Conservation (phyloP, 2,329 filamentous ascomycete species). For the Colletotrichum sp. region DNA sequence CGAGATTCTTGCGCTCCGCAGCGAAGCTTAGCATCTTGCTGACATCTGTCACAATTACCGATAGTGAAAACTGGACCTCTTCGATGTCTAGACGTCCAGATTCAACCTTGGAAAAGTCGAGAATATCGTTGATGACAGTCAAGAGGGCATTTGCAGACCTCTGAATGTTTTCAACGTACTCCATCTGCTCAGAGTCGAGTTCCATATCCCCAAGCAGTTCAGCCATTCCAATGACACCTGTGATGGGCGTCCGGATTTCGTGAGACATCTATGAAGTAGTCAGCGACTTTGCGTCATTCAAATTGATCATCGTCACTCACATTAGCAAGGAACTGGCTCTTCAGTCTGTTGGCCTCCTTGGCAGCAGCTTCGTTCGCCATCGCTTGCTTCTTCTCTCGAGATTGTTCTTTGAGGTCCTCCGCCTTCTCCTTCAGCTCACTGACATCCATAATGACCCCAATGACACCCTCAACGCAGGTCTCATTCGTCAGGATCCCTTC, state of each 20-base stretch:
- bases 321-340: conserved; percentile 80
- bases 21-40: conserved; percentile 89
- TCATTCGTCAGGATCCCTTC: conserved; percentile 52
- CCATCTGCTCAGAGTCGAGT: conserved; percentile 72
- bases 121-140: conserved; percentile 89
- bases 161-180: conserved; percentile 80
- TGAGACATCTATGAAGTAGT: conserved; percentile 67
- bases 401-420: conserved; percentile 65
- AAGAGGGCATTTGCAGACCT: conserved; percentile 81
- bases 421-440: conserved; percentile 74
- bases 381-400: conserved; percentile 72
- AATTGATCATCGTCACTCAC: conserved; percentile 27
- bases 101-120: conserved; percentile 89
- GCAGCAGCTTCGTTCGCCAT: conserved; percentile 79
- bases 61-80: conserved; percentile 80
- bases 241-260: conserved; percentile 79
- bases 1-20: conserved; percentile 79
- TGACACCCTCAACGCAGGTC: conserved; percentile 70
- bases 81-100: conserved; percentile 79
- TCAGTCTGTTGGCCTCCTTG: conserved; percentile 80
- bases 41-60: conserved; percentile 77
- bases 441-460: conserved; percentile 81
- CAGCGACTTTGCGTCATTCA: neutral
- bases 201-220: conserved; percentile 74
- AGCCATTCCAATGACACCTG: conserved; percentile 81